Evolutionary conservation across 345 rosid genomes (phyloP).

Genomic region (Lepidium didymum): DNA sequence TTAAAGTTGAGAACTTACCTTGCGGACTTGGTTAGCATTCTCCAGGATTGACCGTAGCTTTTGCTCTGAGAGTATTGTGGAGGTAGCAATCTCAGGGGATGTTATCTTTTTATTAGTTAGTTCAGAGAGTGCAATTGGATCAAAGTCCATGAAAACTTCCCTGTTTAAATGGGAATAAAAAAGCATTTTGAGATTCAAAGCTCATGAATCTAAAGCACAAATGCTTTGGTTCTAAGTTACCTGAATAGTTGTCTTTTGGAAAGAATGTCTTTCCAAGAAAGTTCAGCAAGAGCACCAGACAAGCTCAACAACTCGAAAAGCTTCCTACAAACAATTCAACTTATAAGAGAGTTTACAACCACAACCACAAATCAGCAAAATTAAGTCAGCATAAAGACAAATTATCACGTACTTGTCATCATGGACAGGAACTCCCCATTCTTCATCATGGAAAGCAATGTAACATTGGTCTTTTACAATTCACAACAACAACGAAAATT

Average conservation of each 20-base stretch:
- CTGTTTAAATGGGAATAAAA: constrained; percentile 32
- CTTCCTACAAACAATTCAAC: constrained; percentile 40
- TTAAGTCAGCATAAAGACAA: not conserved
- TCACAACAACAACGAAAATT: not conserved
- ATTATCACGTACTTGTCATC: constrained; percentile 58
- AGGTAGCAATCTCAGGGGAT: constrained; percentile 48
- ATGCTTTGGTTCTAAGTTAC: constrained; percentile 27
- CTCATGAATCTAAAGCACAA: not conserved
- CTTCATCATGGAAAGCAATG: constrained; percentile 78
- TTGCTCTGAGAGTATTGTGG: constrained; percentile 53
- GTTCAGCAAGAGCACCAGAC: constrained; percentile 78
- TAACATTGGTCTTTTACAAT: constrained; percentile 48
- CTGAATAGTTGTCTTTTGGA: constrained; percentile 63
- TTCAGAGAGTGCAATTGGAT: constrained; percentile 54
- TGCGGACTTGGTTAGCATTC: constrained; percentile 65
- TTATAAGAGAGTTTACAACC: not conserved
- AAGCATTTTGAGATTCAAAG: not conserved
- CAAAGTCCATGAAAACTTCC: constrained; percentile 72
- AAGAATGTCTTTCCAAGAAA: constrained; percentile 74
- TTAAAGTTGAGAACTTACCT: constrained; percentile 35
- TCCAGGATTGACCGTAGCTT: constrained; percentile 70
- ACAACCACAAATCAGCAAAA: not conserved
- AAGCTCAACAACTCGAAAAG: constrained; percentile 70
- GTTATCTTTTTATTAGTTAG: constrained; percentile 50
- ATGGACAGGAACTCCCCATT: constrained; percentile 84